These are phyloP conservation scores for Lomentospora prolificans DNA, from an alignment of 2,329 filamentous ascomycete genomes.

Conservation along the genomic window DNA sequence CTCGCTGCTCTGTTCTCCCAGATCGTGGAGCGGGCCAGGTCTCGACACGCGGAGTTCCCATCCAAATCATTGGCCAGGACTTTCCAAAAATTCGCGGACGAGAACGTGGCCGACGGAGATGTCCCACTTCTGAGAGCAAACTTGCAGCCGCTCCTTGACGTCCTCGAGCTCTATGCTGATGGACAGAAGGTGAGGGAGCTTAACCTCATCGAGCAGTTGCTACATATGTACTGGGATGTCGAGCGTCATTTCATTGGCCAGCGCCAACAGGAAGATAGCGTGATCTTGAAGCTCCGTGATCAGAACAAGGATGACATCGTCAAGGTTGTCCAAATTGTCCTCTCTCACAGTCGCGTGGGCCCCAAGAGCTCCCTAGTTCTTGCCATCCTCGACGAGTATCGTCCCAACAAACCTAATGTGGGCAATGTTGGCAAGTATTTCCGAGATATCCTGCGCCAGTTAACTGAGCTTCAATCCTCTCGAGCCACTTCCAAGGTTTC, in stretches of 20 bases:
- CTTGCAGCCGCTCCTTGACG: slow-evolving; percentile 64
- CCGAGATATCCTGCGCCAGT: slow-evolving; percentile 67
- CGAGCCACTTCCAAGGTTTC: slow-evolving; percentile 84
- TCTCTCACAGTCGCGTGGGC: slow-evolving; percentile 86
- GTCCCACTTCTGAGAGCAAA: slow-evolving; percentile 62
- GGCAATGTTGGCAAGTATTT: slow-evolving; percentile 86
- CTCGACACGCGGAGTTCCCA: slow-evolving; percentile 78
- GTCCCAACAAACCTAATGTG: slow-evolving; percentile 83
- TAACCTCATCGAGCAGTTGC: slow-evolving; percentile 65
- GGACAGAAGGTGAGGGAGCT: slow-evolving; percentile 89
- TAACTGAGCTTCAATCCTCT: slow-evolving; percentile 83
- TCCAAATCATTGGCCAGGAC: slow-evolving; percentile 79
- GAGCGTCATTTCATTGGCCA: slow-evolving; percentile 83
- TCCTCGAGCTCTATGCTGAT: slow-evolving; percentile 73
- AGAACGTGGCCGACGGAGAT: slow-evolving; percentile 66
- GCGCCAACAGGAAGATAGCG: slow-evolving; percentile 81
- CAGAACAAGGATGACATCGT: slow-evolving; percentile 88
- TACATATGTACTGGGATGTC: slow-evolving; percentile 72
- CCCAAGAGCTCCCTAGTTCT: slow-evolving; percentile 91
- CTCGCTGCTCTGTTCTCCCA: slow-evolving; percentile 74
- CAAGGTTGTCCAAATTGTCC: slow-evolving; percentile 76
- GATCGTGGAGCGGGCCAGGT: slow-evolving; percentile 73
- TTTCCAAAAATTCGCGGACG: slow-evolving; percentile 79
- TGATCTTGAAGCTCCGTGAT: slow-evolving; percentile 86
- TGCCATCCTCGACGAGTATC: slow-evolving; percentile 87